phyloP scores from a whole-genome alignment of 2,329 filamentous ascomycete species.

The Venturia oleaginea region DNA sequence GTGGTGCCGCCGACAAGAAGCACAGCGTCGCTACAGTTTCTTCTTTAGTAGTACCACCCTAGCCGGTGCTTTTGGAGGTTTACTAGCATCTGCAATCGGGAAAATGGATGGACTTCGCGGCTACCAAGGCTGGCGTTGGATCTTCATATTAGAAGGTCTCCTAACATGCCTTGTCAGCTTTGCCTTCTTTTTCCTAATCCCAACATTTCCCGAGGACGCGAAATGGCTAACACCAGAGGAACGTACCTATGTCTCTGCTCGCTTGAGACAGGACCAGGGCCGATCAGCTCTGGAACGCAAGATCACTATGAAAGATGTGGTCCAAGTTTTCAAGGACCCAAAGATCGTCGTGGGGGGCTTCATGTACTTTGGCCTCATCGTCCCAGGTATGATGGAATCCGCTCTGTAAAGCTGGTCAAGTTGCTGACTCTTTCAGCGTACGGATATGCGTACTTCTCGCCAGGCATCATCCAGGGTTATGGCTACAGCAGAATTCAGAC shows the following conservation, averaged over 20 bases:
- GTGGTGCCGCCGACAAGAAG: slow-evolving; percentile 84
- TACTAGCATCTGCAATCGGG: slow-evolving; percentile 79
- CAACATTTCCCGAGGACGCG: slow-evolving; percentile 41
- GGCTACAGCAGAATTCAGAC: slow-evolving; percentile 46
- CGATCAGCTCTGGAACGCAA: slow-evolving; percentile 35
- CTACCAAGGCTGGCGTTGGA: slow-evolving; percentile 55
- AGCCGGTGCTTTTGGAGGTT: slow-evolving; percentile 75
- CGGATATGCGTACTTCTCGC: slow-evolving; percentile 39
- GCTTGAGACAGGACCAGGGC: slow-evolving; percentile 40
- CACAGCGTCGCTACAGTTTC: slow-evolving; percentile 85
- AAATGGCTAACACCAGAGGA: slow-evolving; percentile 41
- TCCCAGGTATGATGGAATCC: slow-evolving; percentile 13
- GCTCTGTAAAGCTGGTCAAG: background rate
- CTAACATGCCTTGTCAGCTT: slow-evolving; percentile 36
- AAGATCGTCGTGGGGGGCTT: slow-evolving; percentile 41
- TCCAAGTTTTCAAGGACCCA: slow-evolving; percentile 38
- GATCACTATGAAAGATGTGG: slow-evolving; percentile 35
- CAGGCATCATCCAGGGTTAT: slow-evolving; percentile 39
- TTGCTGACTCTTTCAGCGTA: background rate
- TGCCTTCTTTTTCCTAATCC: slow-evolving; percentile 39
- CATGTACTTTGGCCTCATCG: slow-evolving; percentile 39
- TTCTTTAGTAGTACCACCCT: slow-evolving; percentile 81
- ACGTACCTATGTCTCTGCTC: slow-evolving; percentile 35
- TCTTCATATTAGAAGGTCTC: slow-evolving; percentile 61
- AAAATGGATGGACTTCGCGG: slow-evolving; percentile 66